Evolutionary conservation across 257 asterid species (phyloP).

Genomic region (Solanum etuberosum): DNA sequence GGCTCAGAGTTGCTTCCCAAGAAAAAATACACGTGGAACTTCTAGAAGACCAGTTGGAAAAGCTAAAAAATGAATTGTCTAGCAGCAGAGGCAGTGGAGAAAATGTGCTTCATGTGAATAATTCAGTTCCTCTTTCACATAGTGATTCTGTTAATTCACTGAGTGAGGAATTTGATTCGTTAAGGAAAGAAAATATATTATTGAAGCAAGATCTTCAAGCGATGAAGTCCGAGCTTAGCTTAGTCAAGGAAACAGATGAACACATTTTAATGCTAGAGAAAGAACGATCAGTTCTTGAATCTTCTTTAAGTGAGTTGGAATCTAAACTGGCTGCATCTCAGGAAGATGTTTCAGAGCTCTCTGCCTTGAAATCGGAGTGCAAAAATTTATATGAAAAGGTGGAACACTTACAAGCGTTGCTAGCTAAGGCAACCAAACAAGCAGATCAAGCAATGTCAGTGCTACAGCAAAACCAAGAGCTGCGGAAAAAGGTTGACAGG

Average conservation of each 20-base stretch:
- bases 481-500: constrained; percentile 62
- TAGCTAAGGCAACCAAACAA: constrained; percentile 62
- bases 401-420: constrained; percentile 51
- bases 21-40: constrained; percentile 60
- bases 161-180: constrained; percentile 44
- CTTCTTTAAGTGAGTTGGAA: constrained; percentile 61
- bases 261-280: constrained; percentile 58
- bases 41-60: constrained; percentile 71
- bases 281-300: constrained; percentile 48
- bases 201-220: constrained; percentile 58
- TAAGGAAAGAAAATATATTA: constrained; percentile 58
- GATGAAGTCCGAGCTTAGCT: constrained; percentile 46
- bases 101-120: constrained; percentile 16
- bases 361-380: constrained; percentile 59
- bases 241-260: constrained; percentile 51
- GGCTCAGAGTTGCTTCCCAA: constrained; percentile 73
- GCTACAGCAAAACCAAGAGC: constrained; percentile 84
- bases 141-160: constrained; percentile 18
- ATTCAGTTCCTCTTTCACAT: constrained; percentile 21
- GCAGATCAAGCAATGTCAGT: constrained; percentile 69
- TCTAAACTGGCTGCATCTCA: constrained; percentile 58
- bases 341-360: constrained; percentile 51
- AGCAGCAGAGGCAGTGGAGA: constrained; percentile 29
- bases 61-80: constrained; percentile 43
- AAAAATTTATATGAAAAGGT: constrained; percentile 55